Evolutionary conservation across 1,284 basidiomycete species (phyloP).

Genomic region (Sporisorium iseilematis-ciliati): DNA sequence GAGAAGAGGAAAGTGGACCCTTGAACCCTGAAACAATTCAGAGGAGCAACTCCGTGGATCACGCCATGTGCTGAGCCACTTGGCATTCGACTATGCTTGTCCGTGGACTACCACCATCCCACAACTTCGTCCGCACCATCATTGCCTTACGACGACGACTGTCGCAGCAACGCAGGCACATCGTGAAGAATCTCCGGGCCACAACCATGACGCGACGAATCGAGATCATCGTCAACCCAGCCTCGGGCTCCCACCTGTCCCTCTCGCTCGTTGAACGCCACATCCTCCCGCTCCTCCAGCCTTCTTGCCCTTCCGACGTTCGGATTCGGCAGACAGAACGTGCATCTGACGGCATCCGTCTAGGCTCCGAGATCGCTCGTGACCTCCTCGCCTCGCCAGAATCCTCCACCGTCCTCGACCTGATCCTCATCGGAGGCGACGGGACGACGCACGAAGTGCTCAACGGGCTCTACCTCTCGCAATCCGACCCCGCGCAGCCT

Average conservation of each 20-base stretch:
- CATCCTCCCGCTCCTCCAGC: conserved; percentile 15
- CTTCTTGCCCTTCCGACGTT: neutral
- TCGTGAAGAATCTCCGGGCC: neutral
- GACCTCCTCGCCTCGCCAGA: neutral
- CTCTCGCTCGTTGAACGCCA: neutral
- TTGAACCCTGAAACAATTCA: conserved; percentile 14
- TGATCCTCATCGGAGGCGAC: conserved; percentile 68
- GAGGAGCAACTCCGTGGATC: neutral
- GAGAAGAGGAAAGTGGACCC: conserved; percentile 5
- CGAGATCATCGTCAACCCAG: conserved; percentile 26
- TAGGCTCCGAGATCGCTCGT: conserved; percentile 28
- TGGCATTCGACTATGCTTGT: neutral
- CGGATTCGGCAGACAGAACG: conserved; percentile 13
- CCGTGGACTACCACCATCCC: neutral
- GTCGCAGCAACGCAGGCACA: too few species aligned
- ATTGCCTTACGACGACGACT: too few species aligned
- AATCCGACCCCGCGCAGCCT: neutral
- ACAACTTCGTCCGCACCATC: neutral
- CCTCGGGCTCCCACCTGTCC: conserved; percentile 11
- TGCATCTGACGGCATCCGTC: conserved; percentile 28
- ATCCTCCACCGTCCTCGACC: conserved; percentile 2
- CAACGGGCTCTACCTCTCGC: conserved; percentile 48
- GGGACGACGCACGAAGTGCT: conserved; percentile 69
- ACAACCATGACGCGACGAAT: conserved; percentile 8
- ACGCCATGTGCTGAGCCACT: conserved; percentile 10